Evolutionary conservation across 164 flowering plant species (phyloP), one percentile per base, ranked within the genome.

Genomic region (grape (Vitis vinifera)): DNA sequence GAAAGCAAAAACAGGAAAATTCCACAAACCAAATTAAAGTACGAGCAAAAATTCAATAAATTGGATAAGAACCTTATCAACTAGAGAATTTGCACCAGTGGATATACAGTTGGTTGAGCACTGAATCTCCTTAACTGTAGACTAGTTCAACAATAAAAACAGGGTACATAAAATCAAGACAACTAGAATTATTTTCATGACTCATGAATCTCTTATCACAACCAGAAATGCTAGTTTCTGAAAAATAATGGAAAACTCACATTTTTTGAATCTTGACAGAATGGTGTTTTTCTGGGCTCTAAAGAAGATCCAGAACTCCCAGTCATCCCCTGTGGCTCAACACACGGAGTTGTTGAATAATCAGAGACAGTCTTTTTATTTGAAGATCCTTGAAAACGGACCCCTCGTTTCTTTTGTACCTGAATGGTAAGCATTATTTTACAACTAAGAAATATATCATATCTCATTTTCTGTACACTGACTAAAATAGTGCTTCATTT

Each of bases 1-100:
- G 47, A 19, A 62, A 53, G 56, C 13, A 2, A 11, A 53, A 53
- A 14, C 8, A n/a, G 56, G n/a, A 53, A 53, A 13, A 13, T 53
- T 1, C n/a, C 14, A 53, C 56, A 14, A 53, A 5, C 14, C 56
- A 13, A 53, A 4, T 53, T 53, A 5, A 53, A 5, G 56, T 6
- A 5, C 2, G 17, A n/a, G 12, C 51, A 16, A 37, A 27, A 50
- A 14, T n/a, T 14, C 56, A 58, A 59, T 9, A 47, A 51, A 9
- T 10, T 55, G 51, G 59, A 3, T 49, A 17, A 56, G 11, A 31
- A 80, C 78, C 79, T 77, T 71, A 71, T 80, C 83, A 29, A 65
- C 68, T 16, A 55, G 53, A 12, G 51, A 27, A 47, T 15, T 49
- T 53, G 66, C 59, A 31, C 31, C 73, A 52, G 55, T 59, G 47